These are phyloP conservation scores for Epichloe glyceriae DNA, from an alignment of 2,329 filamentous ascomycete species.

Conservation along the genomic window DNA sequence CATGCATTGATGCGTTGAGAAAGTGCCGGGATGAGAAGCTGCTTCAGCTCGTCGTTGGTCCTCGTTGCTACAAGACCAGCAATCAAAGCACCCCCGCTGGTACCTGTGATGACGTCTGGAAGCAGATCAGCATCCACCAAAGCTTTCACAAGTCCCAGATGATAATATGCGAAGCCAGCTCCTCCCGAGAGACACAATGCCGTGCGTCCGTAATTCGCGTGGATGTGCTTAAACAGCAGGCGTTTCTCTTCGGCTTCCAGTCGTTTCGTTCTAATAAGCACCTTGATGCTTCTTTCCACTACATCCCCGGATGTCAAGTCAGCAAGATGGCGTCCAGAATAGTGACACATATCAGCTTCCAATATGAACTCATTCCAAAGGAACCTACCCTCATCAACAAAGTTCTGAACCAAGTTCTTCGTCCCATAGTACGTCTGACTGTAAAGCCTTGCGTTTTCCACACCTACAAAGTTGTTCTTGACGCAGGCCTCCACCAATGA, in stretches of 20 bases:
- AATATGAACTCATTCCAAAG: background rate
- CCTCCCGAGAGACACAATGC: constrained; percentile 88
- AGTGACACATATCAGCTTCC: background rate
- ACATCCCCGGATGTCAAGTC: background rate
- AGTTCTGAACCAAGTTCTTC: constrained; percentile 86
- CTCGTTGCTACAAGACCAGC: constrained; percentile 78
- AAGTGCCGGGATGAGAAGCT: constrained; percentile 76
- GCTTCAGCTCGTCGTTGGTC: constrained; percentile 81
- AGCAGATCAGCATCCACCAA: constrained; percentile 74
- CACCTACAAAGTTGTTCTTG: constrained; percentile 94
- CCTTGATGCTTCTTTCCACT: constrained; percentile 54
- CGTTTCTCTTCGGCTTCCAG: constrained; percentile 63
- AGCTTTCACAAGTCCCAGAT: constrained; percentile 85
- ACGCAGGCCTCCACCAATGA: constrained; percentile 76
- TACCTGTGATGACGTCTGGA: constrained; percentile 91
- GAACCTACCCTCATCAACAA: constrained; percentile 62
- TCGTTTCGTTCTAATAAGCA: constrained; percentile 55
- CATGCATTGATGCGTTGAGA: constrained; percentile 76
- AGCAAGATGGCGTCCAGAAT: background rate
- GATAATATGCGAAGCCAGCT: constrained; percentile 91
- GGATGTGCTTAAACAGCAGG: constrained; percentile 71
- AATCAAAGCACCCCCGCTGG: constrained; percentile 83
- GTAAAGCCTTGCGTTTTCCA: constrained; percentile 90
- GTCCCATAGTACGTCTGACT: constrained; percentile 96
- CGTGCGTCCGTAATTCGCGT: constrained; percentile 83